Conservation (phyloP, 257 asterid species). For the Datura wrightii region DNA sequence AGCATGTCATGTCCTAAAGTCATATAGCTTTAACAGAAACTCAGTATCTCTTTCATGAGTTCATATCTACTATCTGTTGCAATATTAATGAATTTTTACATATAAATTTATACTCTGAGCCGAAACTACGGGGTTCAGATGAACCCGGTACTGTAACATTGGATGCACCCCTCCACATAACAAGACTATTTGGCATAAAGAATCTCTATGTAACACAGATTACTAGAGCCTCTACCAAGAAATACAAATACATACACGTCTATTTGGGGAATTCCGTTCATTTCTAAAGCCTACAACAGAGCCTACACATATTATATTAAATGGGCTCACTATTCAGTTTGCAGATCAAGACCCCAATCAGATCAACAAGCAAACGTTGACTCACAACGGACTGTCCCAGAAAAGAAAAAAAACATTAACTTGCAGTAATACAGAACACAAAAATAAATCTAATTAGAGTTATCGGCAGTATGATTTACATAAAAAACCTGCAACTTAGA, state of each 20-base stretch:
- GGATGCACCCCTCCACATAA: background rate
- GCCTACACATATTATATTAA: too few relatives aligned
- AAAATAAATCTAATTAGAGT: background rate
- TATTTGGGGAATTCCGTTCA: too few relatives aligned
- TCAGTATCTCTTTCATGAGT: background rate
- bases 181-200: slow-evolving; percentile 9
- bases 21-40: background rate
- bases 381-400: background rate
- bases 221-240: background rate
- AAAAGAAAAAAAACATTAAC: background rate
- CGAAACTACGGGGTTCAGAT: background rate
- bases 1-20: background rate
- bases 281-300: background rate
- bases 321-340: background rate
- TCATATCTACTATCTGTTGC: background rate
- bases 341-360: background rate
- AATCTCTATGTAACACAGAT: background rate
- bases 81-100: background rate
- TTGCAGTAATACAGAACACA: slow-evolving; percentile 4
- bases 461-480: background rate
- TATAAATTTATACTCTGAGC: background rate
- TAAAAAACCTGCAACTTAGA: background rate
- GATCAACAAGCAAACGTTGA: background rate
- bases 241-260: background rate
- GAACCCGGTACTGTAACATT: background rate